A percentile compares a stretch with the other conserved stretches of the same genome.
These are phyloP conservation scores for Brasenia schreberi DNA, from an alignment of 164 flowering plant species.

Conservation along the genomic window DNA sequence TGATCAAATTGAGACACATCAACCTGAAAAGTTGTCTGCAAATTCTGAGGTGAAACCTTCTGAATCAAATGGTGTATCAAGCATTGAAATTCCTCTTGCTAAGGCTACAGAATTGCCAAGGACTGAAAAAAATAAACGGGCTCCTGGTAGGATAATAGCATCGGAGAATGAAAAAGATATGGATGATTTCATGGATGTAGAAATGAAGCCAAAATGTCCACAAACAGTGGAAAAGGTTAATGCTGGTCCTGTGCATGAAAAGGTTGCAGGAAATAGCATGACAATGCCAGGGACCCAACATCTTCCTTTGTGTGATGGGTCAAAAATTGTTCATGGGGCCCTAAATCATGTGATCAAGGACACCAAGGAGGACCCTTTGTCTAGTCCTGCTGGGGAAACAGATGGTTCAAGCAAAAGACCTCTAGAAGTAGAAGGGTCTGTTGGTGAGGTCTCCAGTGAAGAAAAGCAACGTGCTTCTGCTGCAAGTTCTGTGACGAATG, in stretches of 20 bases:
- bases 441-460: slow-evolving; percentile 4
- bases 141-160: slow-evolving; percentile 6
- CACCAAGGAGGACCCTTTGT: slow-evolving; percentile 13
- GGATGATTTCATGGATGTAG: slow-evolving; percentile 6
- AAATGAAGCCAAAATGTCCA: neutral
- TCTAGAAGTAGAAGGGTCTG: slow-evolving; percentile 1
- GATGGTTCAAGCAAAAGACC: neutral
- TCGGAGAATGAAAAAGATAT: neutral
- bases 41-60: slow-evolving; percentile 10
- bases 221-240: slow-evolving; percentile 5
- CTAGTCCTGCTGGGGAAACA: slow-evolving; percentile 7
- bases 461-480: slow-evolving; percentile 6
- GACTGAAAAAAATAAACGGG: slow-evolving; percentile 4
- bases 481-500: slow-evolving; percentile 2
- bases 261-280: slow-evolving; percentile 1
- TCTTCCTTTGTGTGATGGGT: too few relatives aligned
- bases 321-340: slow-evolving; percentile 1
- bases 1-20: slow-evolving; percentile 17
- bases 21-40: slow-evolving; percentile 10
- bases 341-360: slow-evolving; percentile 8
- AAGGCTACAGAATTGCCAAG: slow-evolving; percentile 2
- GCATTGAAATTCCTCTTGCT: neutral
- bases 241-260: slow-evolving; percentile 6
- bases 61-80: too few relatives aligned
- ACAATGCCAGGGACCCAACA: neutral